These are phyloP conservation scores for Psophocarpus tetragonolobus DNA, from an alignment of 306 rosid species.

Conservation along the genomic window DNA sequence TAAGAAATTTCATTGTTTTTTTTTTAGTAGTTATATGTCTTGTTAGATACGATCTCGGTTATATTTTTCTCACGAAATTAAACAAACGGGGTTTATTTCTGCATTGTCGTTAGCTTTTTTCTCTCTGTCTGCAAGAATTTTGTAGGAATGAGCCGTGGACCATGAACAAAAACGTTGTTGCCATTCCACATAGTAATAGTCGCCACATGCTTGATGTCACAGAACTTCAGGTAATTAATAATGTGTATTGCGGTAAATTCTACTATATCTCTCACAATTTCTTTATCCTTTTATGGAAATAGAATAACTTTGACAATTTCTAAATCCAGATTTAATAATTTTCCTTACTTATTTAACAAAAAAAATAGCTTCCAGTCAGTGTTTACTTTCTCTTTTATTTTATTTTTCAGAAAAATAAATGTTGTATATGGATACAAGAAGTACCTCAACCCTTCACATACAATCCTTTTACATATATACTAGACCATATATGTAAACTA, in stretches of 20 bases:
- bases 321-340: not conserved
- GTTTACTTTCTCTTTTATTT: no score
- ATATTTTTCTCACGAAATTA: not conserved
- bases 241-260: not conserved
- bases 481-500: no score
- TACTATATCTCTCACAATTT: not conserved
- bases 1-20: not conserved
- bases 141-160: constrained; percentile 28
- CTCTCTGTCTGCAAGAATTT: constrained; percentile 2
- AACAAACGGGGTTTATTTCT: not conserved
- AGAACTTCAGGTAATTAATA: constrained; percentile 45
- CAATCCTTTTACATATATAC: no score
- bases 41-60: not conserved
- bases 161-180: not conserved
- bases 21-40: not conserved
- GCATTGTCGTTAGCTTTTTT: not conserved
- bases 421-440: no score
- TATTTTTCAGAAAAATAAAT: no score
- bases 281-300: not conserved
- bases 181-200: not conserved
- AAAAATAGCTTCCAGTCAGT: no score
- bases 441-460: no score
- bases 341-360: not conserved
- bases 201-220: constrained; percentile 9
- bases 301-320: not conserved